A percentile compares a stretch with the other conserved stretches of the same genome.
These are phyloP conservation scores for Lignosus rhinocerotis DNA, from an alignment of 1,284 basidiomycete species.

Conservation along the genomic window DNA sequence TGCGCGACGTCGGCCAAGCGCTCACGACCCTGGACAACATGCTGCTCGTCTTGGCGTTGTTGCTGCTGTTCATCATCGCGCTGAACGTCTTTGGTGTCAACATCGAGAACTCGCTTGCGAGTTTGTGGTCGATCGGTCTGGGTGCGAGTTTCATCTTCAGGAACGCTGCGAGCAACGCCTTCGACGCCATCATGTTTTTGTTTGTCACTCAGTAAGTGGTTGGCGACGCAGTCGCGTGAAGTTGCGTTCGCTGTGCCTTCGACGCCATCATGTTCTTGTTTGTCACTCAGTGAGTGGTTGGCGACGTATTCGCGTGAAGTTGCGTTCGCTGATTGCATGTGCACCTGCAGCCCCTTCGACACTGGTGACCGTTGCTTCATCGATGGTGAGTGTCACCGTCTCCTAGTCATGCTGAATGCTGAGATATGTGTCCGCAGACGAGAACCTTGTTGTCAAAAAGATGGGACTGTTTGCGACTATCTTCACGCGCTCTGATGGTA, in stretches of 20 bases:
- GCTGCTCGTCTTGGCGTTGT: slow-evolving; percentile 58
- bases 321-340: slow-evolving; percentile 20
- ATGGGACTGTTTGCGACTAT: slow-evolving; percentile 76
- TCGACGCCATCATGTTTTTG: slow-evolving; percentile 78
- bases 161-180: slow-evolving; percentile 64
- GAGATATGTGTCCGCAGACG: slow-evolving; percentile 37
- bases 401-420: not conserved
- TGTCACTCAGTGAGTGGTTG: too few species aligned
- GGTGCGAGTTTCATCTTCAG: slow-evolving; percentile 79
- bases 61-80: slow-evolving; percentile 72
- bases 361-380: slow-evolving; percentile 78
- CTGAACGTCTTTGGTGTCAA: slow-evolving; percentile 70
- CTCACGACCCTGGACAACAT: slow-evolving; percentile 63
- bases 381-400: slow-evolving; percentile 42
- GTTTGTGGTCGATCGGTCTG: slow-evolving; percentile 66
- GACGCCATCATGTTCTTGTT: too few species aligned
- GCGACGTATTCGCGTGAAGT: slow-evolving; percentile 1
- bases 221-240: not conserved
- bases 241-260: slow-evolving; percentile 28
- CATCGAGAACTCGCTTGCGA: slow-evolving; percentile 60
- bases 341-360: slow-evolving; percentile 59
- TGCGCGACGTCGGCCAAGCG: slow-evolving; percentile 70
- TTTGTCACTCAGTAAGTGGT: slow-evolving; percentile 76
- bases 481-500: slow-evolving; percentile 67
- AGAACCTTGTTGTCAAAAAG: slow-evolving; percentile 74